Evolutionary conservation across 176 grass and related monocot genomes (phyloP).

Genomic region (Stipa capillata): DNA sequence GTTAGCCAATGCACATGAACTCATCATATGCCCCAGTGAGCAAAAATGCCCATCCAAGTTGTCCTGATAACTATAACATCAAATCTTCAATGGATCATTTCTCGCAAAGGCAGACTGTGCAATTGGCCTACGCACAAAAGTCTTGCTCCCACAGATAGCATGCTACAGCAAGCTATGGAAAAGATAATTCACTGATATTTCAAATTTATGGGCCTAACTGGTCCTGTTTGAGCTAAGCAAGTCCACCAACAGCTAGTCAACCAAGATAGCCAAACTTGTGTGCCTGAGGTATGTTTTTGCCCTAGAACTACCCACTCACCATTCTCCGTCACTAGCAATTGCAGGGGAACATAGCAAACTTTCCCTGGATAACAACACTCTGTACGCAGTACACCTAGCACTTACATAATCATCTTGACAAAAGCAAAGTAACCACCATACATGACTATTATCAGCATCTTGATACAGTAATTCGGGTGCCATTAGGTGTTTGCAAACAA

Average conservation of each 20-base stretch:
- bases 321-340: not conserved
- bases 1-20: not conserved
- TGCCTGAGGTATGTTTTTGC: not conserved
- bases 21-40: not conserved
- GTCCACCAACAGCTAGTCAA: not conserved
- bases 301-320: not conserved
- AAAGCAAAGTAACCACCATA: not conserved
- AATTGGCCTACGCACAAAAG: not conserved
- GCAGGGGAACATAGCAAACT: not conserved
- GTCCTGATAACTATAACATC: not conserved
- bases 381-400: not conserved
- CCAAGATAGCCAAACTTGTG: not conserved
- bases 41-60: not conserved
- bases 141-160: not conserved
- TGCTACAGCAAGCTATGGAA: not conserved
- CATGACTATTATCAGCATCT: not conserved
- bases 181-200: not conserved
- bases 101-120: not conserved
- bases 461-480: not conserved
- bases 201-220: not conserved
- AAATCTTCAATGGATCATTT: not conserved
- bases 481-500: not conserved
- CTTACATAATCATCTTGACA: not conserved
- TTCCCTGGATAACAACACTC: not conserved
- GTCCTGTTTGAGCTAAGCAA: not conserved